Conservation (phyloP, 2,329 filamentous ascomycete species). For the Fusarium bulbicola region DNA sequence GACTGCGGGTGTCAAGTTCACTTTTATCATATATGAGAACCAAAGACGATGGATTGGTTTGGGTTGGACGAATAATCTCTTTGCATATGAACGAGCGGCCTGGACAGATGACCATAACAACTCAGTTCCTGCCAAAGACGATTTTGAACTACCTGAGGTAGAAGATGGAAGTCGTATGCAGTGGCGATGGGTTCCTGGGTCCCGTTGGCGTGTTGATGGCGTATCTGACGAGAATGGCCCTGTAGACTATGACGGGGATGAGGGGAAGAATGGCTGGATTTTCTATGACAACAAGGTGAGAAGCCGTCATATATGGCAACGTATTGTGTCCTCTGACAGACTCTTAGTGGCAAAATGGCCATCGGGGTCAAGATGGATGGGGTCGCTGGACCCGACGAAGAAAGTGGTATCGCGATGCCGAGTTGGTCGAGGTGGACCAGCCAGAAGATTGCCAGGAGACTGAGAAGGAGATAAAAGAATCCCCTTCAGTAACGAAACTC, state of each 20-base stretch:
- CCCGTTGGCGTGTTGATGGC: conserved; percentile 88
- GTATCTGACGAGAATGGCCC: conserved; percentile 60
- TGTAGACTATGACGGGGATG: conserved; percentile 64
- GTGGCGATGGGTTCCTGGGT: conserved; percentile 83
- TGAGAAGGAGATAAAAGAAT: conserved; percentile 45
- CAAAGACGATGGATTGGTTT: conserved; percentile 94
- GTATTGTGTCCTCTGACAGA: not conserved
- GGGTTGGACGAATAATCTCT: conserved; percentile 91
- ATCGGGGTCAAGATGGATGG: conserved; percentile 88
- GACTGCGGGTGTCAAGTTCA: conserved; percentile 89
- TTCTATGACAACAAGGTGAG: conserved; percentile 96
- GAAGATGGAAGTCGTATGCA: conserved; percentile 66
- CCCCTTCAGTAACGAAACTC: conserved; percentile 33
- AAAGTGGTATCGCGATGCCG: conserved; percentile 97
- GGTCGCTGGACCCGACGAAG: conserved; percentile 89
- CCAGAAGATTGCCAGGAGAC: conserved; percentile 48
- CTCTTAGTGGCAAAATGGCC: conserved; percentile 86
- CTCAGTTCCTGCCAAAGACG: conserved; percentile 76
- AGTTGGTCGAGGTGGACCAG: conserved; percentile 79
- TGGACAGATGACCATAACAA: conserved; percentile 99
- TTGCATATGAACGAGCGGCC: conserved; percentile 86
- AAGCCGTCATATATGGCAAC: rapidly evolving
- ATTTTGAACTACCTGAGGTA: conserved; percentile 69
- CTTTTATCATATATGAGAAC: conserved; percentile 96
- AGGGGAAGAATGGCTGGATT: conserved; percentile 84